These are phyloP conservation scores for Phytophthora citrophthora DNA, from an alignment of 352 stramenopile genomes.

Conservation along the genomic window DNA sequence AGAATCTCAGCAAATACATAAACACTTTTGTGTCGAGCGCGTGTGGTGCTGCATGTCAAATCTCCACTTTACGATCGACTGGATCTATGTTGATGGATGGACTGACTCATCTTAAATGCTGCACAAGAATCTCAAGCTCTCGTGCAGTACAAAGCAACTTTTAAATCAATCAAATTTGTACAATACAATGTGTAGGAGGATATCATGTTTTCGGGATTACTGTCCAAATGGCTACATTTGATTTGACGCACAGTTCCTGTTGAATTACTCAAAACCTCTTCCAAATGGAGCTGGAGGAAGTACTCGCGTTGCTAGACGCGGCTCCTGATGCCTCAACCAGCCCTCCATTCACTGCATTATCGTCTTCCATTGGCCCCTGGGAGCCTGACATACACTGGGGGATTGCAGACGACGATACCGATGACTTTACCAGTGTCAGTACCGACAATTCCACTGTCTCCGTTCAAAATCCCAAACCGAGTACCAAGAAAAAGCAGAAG, in stretches of 20 bases:
- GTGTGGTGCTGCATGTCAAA: constrained; percentile 4
- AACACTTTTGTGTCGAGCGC: background rate
- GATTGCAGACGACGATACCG: constrained; percentile 3
- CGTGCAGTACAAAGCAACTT: too few species aligned
- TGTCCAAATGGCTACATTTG: background rate
- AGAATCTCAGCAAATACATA: too few species aligned
- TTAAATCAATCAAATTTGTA: too few species aligned
- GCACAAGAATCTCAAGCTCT: too few species aligned
- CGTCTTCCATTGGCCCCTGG: background rate
- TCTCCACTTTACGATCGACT: background rate
- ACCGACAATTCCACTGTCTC: background rate
- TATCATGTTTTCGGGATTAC: too few species aligned
- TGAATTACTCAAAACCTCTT: too few species aligned
- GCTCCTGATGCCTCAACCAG: background rate
- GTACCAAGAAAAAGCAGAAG: constrained; percentile 12
- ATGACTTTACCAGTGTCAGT: background rate
- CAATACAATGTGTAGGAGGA: too few species aligned
- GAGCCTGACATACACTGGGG: constrained; percentile 3
- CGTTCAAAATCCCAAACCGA: too few species aligned
- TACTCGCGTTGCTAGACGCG: constrained; percentile 20
- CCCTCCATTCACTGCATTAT: background rate
- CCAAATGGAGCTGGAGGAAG: constrained; percentile 17
- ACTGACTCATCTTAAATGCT: background rate
- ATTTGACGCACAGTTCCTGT: background rate
- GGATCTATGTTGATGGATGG: constrained; percentile 12